These are phyloP conservation scores for Cryptococcus sp. DNA, from an alignment of 1,284 basidiomycete species.

Conservation along the genomic window DNA sequence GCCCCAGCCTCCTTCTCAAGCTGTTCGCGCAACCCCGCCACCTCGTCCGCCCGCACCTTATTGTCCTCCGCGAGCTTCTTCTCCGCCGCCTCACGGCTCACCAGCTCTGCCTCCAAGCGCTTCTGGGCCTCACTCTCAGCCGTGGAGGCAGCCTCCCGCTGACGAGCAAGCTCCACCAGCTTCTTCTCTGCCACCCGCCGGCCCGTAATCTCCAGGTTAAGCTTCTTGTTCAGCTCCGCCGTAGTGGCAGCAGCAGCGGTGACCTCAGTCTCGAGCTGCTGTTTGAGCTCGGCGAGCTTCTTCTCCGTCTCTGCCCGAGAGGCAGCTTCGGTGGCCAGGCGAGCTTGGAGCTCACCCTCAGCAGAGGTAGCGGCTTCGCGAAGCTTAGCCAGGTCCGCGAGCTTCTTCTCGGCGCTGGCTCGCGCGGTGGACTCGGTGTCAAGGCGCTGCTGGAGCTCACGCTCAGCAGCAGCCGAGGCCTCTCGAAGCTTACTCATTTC, in stretches of 20 bases:
- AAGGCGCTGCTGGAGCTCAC: neutral
- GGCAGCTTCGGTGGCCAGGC: neutral
- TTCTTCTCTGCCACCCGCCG: conserved; percentile 2
- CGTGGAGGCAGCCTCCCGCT: neutral
- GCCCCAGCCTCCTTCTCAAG: neutral
- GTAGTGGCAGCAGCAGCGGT: neutral
- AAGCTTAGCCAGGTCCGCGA: conserved; percentile 1
- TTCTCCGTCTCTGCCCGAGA: neutral
- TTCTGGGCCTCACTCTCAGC: neutral
- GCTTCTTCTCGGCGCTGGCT: conserved; percentile 4
- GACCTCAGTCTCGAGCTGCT: neutral
- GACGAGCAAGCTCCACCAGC: neutral
- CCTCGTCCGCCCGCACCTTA: neutral
- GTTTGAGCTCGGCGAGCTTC: neutral
- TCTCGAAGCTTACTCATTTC: neutral
- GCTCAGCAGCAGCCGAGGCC: neutral
- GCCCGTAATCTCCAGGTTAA: neutral
- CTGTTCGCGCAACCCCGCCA: neutral
- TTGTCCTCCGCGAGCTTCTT: neutral
- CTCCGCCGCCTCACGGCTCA: neutral
- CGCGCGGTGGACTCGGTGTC: neutral
- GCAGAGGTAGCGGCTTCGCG: neutral
- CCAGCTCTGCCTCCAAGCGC: neutral
- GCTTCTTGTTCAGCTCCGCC: neutral
- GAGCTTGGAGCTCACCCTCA: conserved; percentile 1